Conservation (phyloP, 345 rosid species). For the Camelina neglecta region DNA sequence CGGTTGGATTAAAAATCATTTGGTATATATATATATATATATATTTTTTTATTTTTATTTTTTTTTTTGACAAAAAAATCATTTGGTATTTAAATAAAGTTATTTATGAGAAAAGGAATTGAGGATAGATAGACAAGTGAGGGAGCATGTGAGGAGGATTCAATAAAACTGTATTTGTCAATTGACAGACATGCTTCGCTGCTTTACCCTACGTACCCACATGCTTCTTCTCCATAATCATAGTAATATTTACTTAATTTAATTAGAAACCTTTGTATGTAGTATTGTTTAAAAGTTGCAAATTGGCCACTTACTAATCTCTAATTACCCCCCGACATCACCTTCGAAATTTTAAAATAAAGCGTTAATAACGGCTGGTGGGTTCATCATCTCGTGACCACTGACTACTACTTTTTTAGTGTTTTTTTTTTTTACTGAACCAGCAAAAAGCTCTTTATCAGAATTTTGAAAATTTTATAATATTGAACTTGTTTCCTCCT, state of each 20-base stretch:
- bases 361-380: constrained; percentile 41
- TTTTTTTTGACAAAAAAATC: neutral
- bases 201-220: constrained; percentile 31
- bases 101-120: neutral
- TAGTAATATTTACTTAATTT: no score
- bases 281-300: neutral
- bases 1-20: neutral
- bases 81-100: neutral
- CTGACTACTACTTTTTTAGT: constrained; percentile 35
- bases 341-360: constrained; percentile 39
- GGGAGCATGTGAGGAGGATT: constrained; percentile 7
- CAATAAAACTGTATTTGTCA: neutral
- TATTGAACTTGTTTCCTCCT: neutral
- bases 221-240: constrained; percentile 34
- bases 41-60: no score
- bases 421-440: constrained; percentile 15
- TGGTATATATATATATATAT: neutral
- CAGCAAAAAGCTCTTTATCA: neutral
- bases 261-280: no score
- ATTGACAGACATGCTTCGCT: constrained; percentile 44
- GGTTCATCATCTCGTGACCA: constrained; percentile 34
- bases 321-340: constrained; percentile 27
- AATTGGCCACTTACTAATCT: constrained; percentile 38
- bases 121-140: constrained; percentile 2
- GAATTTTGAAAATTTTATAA: neutral